phyloP scores from a whole-genome alignment of 1,139 yeast genomes.

The Hansenula lynferdii region DNA sequence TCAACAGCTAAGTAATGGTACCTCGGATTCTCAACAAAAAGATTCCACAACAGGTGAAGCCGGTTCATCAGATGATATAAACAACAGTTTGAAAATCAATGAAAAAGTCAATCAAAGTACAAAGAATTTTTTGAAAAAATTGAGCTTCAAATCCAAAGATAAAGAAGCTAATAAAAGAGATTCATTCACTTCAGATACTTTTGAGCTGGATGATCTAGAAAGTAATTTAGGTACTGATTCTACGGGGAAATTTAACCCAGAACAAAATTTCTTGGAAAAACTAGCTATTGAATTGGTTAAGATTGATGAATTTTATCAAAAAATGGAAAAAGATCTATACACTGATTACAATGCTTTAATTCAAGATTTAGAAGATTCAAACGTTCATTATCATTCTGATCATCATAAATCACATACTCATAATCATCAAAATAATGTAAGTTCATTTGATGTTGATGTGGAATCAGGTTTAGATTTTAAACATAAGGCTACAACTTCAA shows the following conservation, averaged over 20 bases:
- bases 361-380: slow-evolving; percentile 34
- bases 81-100: too few species aligned
- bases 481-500: too few species aligned
- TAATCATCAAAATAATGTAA: slow-evolving; percentile 17
- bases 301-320: slow-evolving; percentile 54
- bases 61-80: background rate
- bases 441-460: slow-evolving; percentile 16
- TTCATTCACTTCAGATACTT: slow-evolving; percentile 20
- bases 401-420: slow-evolving; percentile 13
- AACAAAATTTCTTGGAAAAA: slow-evolving; percentile 44
- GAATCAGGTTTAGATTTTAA: too few species aligned
- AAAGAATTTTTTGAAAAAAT: too few species aligned
- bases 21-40: slow-evolving; percentile 2
- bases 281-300: slow-evolving; percentile 52
- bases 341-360: slow-evolving; percentile 46
- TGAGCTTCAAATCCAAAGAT: slow-evolving; percentile 5
- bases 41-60: background rate
- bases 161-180: slow-evolving; percentile 5
- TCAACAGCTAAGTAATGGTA: slow-evolving; percentile 33
- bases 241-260: slow-evolving; percentile 20
- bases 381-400: slow-evolving; percentile 9
- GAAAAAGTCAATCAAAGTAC: too few species aligned
- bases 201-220: slow-evolving; percentile 23
- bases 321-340: slow-evolving; percentile 48
- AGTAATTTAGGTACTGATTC: background rate